phyloP scores from a whole-genome alignment of 78 protist genomes.

The Dictyostelium brefeldianum region DNA sequence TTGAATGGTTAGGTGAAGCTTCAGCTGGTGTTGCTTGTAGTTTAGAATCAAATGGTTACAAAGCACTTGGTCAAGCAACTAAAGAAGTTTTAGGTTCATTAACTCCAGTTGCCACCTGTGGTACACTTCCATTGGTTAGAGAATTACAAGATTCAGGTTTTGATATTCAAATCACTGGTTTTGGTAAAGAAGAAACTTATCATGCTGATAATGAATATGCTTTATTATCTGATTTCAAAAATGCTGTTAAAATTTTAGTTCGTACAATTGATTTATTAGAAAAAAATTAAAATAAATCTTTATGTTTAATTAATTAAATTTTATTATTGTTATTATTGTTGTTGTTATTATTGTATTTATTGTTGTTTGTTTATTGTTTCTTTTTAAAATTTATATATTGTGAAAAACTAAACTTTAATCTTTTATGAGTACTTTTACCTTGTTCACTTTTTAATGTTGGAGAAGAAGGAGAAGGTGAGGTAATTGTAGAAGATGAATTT shows the following conservation, averaged over 20 bases:
- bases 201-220: constrained; percentile 83
- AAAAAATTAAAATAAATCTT: neutral
- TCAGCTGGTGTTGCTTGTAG: constrained; percentile 78
- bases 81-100: constrained; percentile 57
- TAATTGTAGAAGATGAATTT: neutral
- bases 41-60: constrained; percentile 63
- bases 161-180: constrained; percentile 88
- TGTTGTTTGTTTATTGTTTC: neutral
- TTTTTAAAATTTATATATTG: constrained; percentile 36
- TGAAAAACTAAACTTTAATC: constrained; percentile 15
- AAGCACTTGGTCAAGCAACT: constrained; percentile 78
- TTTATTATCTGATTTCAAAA: constrained; percentile 50
- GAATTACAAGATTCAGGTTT: constrained; percentile 81
- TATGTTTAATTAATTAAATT: no score
- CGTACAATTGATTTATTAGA: constrained; percentile 63
- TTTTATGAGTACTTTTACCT: constrained; percentile 1
- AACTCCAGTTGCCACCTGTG: constrained; percentile 80
- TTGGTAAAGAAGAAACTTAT: constrained; percentile 71
- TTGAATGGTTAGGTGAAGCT: constrained; percentile 23
- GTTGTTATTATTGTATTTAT: neutral
- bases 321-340: no score
- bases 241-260: constrained; percentile 51
- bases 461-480: neutral
- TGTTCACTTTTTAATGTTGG: constrained; percentile 12
- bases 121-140: constrained; percentile 84